Percentiles rank a stretch among this genome's conserved stretches.
phyloP scores from a whole-genome alignment of 2,329 filamentous ascomycete genomes.

The Aspergillus aculeatus region DNA sequence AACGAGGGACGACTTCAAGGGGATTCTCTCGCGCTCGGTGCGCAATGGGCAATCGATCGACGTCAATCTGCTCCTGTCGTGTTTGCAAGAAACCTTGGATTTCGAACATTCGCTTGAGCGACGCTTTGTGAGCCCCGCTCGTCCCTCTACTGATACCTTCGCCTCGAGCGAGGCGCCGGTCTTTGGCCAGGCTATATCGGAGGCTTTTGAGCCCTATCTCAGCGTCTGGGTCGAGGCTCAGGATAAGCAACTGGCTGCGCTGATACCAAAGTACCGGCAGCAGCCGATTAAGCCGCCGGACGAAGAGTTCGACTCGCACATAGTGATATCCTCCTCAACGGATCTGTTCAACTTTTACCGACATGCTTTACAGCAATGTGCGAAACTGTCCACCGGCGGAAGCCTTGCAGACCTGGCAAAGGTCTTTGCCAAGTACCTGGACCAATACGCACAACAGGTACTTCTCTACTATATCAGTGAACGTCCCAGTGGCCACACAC shows the following conservation, averaged over 20 bases:
- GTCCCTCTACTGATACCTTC: slow-evolving; percentile 85
- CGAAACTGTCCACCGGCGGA: slow-evolving; percentile 89
- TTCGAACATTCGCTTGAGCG: slow-evolving; percentile 91
- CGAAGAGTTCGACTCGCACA: slow-evolving; percentile 87
- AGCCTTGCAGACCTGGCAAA: slow-evolving; percentile 79
- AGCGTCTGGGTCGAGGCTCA: slow-evolving; percentile 97
- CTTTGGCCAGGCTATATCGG: slow-evolving; percentile 89
- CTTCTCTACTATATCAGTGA: slow-evolving; percentile 70
- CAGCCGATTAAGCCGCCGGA: slow-evolving; percentile 78
- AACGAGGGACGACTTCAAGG: slow-evolving; percentile 92
- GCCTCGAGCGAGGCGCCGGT: slow-evolving; percentile 73
- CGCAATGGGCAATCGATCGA: slow-evolving; percentile 78
- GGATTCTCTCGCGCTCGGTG: slow-evolving; percentile 85
- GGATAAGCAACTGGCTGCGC: slow-evolving; percentile 76
- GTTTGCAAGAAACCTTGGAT: slow-evolving; percentile 91
- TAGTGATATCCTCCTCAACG: slow-evolving; percentile 89
- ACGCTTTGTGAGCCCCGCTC: slow-evolving; percentile 68
- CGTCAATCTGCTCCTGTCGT: slow-evolving; percentile 83
- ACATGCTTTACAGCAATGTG: slow-evolving; percentile 86
- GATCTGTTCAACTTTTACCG: slow-evolving; percentile 98
- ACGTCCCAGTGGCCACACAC: slow-evolving; percentile 54
- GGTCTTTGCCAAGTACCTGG: slow-evolving; percentile 87
- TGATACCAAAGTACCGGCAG: slow-evolving; percentile 84
- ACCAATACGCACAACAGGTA: slow-evolving; percentile 93
- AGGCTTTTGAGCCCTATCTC: slow-evolving; percentile 95